These are phyloP conservation scores for Neofusicoccum sp. DNA, from an alignment of 2,329 filamentous ascomycete genomes.

Conservation along the genomic window DNA sequence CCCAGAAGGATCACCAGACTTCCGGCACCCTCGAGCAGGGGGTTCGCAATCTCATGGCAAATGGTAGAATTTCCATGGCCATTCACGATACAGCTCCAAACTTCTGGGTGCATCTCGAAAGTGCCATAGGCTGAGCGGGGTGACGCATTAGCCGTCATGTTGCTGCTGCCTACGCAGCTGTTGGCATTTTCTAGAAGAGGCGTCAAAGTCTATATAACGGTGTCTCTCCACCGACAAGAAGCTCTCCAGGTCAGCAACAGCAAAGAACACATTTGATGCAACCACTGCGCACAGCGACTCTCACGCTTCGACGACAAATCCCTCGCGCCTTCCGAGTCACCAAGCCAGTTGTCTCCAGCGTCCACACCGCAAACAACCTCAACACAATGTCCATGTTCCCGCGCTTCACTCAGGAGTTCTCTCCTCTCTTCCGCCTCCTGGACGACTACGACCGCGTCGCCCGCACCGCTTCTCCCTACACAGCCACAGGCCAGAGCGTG, in stretches of 20 bases:
- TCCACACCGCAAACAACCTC: slow-evolving; percentile 28
- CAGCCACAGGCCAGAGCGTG: slow-evolving; percentile 34
- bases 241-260: slow-evolving; percentile 31
- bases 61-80: slow-evolving; percentile 2
- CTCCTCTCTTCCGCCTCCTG: slow-evolving; percentile 51
- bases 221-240: background rate
- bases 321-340: slow-evolving; percentile 36
- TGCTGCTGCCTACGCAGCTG: background rate
- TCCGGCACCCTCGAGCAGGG: background rate
- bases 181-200: slow-evolving; percentile 34
- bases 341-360: slow-evolving; percentile 28
- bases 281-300: slow-evolving; percentile 36
- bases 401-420: slow-evolving; percentile 44
- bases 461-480: slow-evolving; percentile 31
- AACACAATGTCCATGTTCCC: slow-evolving; percentile 46
- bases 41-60: background rate
- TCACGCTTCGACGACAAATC: slow-evolving; percentile 29
- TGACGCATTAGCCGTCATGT: slow-evolving; percentile 4
- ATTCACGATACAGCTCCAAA: background rate
- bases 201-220: slow-evolving; percentile 33
- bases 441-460: slow-evolving; percentile 48
- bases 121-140: background rate
- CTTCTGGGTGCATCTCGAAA: slow-evolving; percentile 13
- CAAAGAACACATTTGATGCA: slow-evolving; percentile 36
- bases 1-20: slow-evolving; percentile 14